phyloP scores from a whole-genome alignment of 2,329 filamentous ascomycete species.

The Paraconiothyrium brasiliense region DNA sequence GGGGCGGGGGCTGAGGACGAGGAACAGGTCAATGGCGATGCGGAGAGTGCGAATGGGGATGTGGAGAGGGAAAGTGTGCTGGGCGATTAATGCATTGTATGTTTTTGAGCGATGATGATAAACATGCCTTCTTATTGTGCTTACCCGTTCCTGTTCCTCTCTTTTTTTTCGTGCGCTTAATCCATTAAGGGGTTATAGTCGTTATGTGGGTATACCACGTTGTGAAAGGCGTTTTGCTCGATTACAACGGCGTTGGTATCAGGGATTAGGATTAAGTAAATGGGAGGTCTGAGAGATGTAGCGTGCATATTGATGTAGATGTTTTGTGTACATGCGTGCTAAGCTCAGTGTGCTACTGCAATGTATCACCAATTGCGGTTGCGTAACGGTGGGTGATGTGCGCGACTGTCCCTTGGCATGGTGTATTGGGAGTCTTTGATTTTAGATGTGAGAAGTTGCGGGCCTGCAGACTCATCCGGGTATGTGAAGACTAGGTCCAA shows the following conservation, averaged over 20 bases:
- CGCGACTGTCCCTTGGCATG: no score
- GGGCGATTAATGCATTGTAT: conserved; percentile 43
- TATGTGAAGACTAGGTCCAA: no score
- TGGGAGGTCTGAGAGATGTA: neutral
- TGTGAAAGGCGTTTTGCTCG: conserved; percentile 1
- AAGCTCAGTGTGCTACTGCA: neutral
- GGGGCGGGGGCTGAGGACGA: conserved; percentile 38
- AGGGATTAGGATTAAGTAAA: neutral
- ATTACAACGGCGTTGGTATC: neutral
- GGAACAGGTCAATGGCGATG: conserved; percentile 52
- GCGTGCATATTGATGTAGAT: neutral
- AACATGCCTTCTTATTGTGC: neutral
- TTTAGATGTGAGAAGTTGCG: no score
- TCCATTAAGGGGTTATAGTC: neutral
- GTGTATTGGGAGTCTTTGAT: no score
- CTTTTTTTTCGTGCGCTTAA: conserved; percentile 11
- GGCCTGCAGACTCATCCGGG: no score
- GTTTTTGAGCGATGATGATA: neutral
- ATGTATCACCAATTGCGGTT: neutral
- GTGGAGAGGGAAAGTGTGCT: conserved; percentile 57
- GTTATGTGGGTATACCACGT: conserved; percentile 6
- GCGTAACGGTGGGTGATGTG: no score
- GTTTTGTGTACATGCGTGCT: neutral
- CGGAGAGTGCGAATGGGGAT: conserved; percentile 39
- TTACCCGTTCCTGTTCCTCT: conserved; percentile 4